Conservation (phyloP, 2,329 filamentous ascomycete species). For the Alternaria longipes region DNA sequence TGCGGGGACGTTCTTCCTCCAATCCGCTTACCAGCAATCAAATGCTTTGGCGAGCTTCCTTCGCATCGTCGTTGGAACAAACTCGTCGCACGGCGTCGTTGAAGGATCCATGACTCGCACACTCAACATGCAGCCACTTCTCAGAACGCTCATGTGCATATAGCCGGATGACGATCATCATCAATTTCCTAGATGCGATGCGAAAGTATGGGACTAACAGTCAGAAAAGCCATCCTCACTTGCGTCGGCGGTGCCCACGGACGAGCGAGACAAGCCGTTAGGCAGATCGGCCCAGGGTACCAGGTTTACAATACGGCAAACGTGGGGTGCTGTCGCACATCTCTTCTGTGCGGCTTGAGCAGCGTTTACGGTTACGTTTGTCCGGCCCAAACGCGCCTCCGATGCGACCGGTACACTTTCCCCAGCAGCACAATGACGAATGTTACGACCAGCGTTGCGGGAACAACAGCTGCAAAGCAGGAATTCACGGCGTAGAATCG, state of each 20-base stretch:
- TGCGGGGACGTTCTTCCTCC: slow-evolving; percentile 28
- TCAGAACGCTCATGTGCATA: slow-evolving; percentile 24
- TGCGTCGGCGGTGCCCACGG: neutral
- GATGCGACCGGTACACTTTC: slow-evolving; percentile 15
- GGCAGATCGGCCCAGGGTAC: slow-evolving; percentile 22
- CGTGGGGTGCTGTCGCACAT: slow-evolving; percentile 9
- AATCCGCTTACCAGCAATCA: slow-evolving; percentile 22
- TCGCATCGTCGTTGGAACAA: slow-evolving; percentile 9
- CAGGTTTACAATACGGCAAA: slow-evolving; percentile 14
- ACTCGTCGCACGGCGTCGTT: neutral
- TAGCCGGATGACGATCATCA: slow-evolving; percentile 23
- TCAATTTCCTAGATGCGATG: neutral
- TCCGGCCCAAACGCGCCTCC: slow-evolving; percentile 6
- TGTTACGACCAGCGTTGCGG: slow-evolving; percentile 7
- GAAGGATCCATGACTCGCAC: slow-evolving; percentile 3
- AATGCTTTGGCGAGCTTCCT: slow-evolving; percentile 11
- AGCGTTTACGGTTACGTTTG: slow-evolving; percentile 8
- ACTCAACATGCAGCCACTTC: slow-evolving; percentile 25
- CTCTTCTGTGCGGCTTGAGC: slow-evolving; percentile 3
- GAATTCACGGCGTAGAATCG: slow-evolving; percentile 4
- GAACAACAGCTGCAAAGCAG: slow-evolving; percentile 1
- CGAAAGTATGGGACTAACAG: neutral
- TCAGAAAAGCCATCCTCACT: neutral
- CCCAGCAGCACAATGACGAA: slow-evolving; percentile 11
- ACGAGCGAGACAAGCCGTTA: slow-evolving; percentile 10